phyloP scores from a whole-genome alignment of 1,284 basidiomycete genomes.

The Ceratobasidium theobromae region DNA sequence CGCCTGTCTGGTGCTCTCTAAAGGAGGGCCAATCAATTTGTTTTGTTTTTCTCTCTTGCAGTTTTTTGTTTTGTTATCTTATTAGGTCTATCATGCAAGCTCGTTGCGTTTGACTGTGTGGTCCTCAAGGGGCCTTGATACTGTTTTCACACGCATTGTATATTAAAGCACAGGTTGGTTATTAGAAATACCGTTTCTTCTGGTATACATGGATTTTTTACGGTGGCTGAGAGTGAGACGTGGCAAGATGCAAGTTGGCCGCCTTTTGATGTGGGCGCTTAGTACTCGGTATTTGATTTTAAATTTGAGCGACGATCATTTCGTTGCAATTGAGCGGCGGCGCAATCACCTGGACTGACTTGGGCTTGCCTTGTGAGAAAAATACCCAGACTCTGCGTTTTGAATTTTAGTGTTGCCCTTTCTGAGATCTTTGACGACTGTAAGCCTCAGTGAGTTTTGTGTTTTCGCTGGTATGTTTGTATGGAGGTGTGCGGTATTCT shows the following conservation, averaged over 20 bases:
- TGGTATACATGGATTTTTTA: not conserved
- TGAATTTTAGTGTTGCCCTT: no score
- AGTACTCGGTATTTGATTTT: not conserved
- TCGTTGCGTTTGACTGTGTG: conserved; percentile 17
- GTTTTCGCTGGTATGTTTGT: not conserved
- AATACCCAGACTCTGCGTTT: no score
- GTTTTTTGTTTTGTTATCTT: conserved; percentile 12
- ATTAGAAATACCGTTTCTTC: conserved; percentile 19
- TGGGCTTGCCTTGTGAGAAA: no score
- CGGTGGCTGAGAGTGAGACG: not conserved
- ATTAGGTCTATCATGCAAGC: conserved; percentile 28
- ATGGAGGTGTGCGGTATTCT: not conserved
- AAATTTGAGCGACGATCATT: not conserved
- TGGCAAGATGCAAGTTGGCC: not conserved
- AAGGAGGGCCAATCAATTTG: conserved; percentile 24
- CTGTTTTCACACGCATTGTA: conserved; percentile 32
- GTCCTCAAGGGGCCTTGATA: conserved; percentile 31
- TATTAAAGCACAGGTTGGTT: conserved; percentile 31
- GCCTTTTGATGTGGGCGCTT: not conserved
- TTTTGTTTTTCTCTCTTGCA: not conserved
- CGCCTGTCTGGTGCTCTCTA: conserved; percentile 11
- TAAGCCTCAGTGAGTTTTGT: no score
- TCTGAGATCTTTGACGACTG: no score
- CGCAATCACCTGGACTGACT: not conserved
- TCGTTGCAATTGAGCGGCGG: no score